Evolutionary conservation across 805 yeast genomes (phyloP).

Genomic region (Saccharomycodes ludwigii): DNA sequence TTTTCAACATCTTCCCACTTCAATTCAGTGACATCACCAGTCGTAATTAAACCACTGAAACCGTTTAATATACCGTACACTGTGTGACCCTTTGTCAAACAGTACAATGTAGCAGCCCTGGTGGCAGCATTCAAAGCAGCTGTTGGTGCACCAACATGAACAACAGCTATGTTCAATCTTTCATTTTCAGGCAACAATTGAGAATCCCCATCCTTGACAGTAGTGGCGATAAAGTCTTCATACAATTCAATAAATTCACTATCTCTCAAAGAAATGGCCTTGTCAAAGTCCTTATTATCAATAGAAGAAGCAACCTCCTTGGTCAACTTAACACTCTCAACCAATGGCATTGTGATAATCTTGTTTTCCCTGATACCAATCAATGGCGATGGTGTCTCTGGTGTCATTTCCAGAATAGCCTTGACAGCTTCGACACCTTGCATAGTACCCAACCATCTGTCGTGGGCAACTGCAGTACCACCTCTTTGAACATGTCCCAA

Average conservation of each 20-base stretch:
- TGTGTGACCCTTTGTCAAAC: constrained; percentile 80
- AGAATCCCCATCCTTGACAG: constrained; percentile 53
- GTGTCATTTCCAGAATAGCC: constrained; percentile 56
- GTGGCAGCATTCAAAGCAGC: constrained; percentile 92
- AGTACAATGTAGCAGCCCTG: constrained; percentile 79
- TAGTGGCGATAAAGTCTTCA: constrained; percentile 51
- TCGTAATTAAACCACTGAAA: constrained; percentile 81
- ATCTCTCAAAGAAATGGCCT: constrained; percentile 62
- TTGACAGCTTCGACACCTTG: constrained; percentile 78
- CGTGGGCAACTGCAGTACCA: constrained; percentile 69
- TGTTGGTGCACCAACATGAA: constrained; percentile 95
- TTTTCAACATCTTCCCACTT: constrained; percentile 79
- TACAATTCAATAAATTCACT: constrained; percentile 56
- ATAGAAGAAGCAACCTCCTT: constrained; percentile 64
- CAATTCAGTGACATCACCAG: constrained; percentile 66
- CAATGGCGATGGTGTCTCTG: constrained; percentile 69
- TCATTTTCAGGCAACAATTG: constrained; percentile 41
- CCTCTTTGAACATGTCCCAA: constrained; percentile 78
- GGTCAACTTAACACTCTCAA: constrained; percentile 63
- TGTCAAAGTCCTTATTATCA: constrained; percentile 48
- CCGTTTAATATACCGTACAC: constrained; percentile 91
- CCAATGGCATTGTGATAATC: constrained; percentile 52
- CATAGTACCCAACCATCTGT: constrained; percentile 57
- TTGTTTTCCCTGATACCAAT: constrained; percentile 63
- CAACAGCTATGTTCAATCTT: constrained; percentile 65